Percentiles rank a stretch among this genome's conserved stretches.
phyloP scores from a whole-genome alignment of 192 early-diverging fungal genomes.

The Coemansia sp. region DNA sequence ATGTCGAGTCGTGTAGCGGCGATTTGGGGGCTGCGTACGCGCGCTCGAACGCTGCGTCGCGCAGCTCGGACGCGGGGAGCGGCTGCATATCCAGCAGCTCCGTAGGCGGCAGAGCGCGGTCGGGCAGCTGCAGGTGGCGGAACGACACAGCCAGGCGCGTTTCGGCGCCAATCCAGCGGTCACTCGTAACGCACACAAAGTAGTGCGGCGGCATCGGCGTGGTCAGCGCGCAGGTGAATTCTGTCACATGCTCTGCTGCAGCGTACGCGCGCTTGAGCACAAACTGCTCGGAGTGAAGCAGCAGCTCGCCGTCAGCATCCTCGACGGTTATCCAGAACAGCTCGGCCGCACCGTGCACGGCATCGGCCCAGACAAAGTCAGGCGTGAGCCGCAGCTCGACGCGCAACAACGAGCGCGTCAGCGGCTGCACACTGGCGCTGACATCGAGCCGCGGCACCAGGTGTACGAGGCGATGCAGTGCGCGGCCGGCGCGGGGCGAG shows the following conservation, averaged over 20 bases:
- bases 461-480: slow-evolving; percentile 87
- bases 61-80: slow-evolving; percentile 69
- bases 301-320: slow-evolving; percentile 87
- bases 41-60: slow-evolving; percentile 71
- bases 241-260: slow-evolving; percentile 78
- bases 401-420: slow-evolving; percentile 86
- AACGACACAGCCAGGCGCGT: slow-evolving; percentile 92
- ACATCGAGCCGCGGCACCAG: slow-evolving; percentile 93
- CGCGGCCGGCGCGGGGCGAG: slow-evolving; percentile 84
- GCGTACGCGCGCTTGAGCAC: slow-evolving; percentile 84
- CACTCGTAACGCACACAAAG: slow-evolving; percentile 89
- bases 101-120: slow-evolving; percentile 91
- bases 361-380: slow-evolving; percentile 93
- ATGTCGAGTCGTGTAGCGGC: slow-evolving; percentile 38
- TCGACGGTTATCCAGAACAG: slow-evolving; percentile 94
- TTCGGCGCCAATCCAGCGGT: slow-evolving; percentile 94
- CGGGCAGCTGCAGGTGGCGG: slow-evolving; percentile 87
- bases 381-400: slow-evolving; percentile 91
- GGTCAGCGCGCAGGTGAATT: slow-evolving; percentile 87
- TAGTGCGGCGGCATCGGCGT: slow-evolving; percentile 97
- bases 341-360: slow-evolving; percentile 80
- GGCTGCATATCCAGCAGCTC: slow-evolving; percentile 94
- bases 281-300: slow-evolving; percentile 90
- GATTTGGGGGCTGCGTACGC: slow-evolving; percentile 50
- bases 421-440: slow-evolving; percentile 85